Percentiles rank a stretch among this genome's conserved stretches.
These are phyloP conservation scores for Puccinia sorghi DNA, from an alignment of 1,284 basidiomycete genomes.

Conservation along the genomic window DNA sequence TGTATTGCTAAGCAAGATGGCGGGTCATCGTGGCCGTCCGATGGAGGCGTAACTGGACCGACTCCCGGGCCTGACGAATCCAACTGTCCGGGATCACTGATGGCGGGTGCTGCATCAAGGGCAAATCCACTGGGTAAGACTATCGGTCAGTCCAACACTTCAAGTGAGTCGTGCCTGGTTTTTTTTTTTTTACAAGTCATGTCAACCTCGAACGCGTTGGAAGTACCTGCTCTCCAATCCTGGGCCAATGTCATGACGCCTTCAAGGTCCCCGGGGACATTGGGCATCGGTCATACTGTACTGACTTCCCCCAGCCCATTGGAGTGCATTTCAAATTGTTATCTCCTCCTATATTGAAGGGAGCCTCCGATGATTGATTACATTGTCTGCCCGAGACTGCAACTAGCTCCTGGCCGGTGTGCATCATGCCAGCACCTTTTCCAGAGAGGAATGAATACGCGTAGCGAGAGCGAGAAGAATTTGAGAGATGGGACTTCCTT, in stretches of 20 bases:
- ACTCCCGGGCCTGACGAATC: neutral
- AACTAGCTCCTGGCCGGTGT: too few relatives aligned
- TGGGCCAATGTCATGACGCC: neutral
- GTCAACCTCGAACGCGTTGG: neutral
- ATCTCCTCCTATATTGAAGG: neutral
- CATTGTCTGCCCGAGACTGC: too few relatives aligned
- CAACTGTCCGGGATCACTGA: neutral
- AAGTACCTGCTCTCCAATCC: neutral
- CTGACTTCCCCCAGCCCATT: neutral
- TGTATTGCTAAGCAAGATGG: slow-evolving; percentile 13
- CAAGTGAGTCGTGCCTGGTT: slow-evolving; percentile 5
- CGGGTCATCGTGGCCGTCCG: neutral
- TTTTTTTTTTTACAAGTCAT: neutral
- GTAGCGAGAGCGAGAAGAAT: too few relatives aligned
- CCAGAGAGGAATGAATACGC: too few relatives aligned
- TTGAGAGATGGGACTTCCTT: too few relatives aligned
- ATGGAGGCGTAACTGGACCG: neutral
- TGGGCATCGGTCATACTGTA: neutral
- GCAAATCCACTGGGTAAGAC: neutral
- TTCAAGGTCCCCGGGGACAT: slow-evolving; percentile 5
- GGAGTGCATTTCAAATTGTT: neutral
- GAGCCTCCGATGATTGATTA: too few relatives aligned
- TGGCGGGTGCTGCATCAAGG: neutral
- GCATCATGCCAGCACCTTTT: too few relatives aligned
- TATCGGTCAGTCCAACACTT: neutral